These are phyloP conservation scores for Hyaloscypha finlandica DNA, from an alignment of 495 filamentous ascomycete genomes.

Conservation along the genomic window DNA sequence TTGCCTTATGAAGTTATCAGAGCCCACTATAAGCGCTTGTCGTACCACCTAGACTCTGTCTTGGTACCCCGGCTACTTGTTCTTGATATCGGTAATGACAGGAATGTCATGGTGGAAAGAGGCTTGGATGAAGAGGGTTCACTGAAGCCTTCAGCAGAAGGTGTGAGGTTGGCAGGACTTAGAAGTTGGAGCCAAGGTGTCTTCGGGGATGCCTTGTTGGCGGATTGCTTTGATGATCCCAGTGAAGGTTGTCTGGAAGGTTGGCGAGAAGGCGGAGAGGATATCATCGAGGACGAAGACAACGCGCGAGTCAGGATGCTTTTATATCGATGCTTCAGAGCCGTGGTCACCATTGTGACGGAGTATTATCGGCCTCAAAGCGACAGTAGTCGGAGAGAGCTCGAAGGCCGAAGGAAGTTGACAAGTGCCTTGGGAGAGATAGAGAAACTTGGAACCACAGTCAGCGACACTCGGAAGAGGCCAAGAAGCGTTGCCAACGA, in stretches of 20 bases:
- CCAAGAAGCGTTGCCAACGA: conserved; percentile 8
- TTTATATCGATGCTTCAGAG: conserved; percentile 52
- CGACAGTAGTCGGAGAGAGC: conserved; percentile 46
- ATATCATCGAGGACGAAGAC: conserved; percentile 41
- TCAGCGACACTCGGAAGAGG: conserved; percentile 29
- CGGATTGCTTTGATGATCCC: conserved; percentile 48
- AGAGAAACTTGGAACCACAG: conserved; percentile 34
- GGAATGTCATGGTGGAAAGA: conserved; percentile 59
- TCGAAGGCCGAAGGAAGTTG: conserved; percentile 46
- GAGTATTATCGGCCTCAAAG: conserved; percentile 50
- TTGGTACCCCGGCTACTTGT: conserved; percentile 57
- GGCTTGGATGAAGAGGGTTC: conserved; percentile 37
- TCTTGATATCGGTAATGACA: conserved; percentile 51
- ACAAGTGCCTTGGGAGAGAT: conserved; percentile 40
- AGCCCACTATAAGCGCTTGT: conserved; percentile 48
- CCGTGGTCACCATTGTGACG: conserved; percentile 44
- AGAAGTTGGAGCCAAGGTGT: conserved; percentile 53
- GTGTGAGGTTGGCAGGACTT: conserved; percentile 24
- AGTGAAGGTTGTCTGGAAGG: conserved; percentile 49
- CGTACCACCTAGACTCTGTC: conserved; percentile 56
- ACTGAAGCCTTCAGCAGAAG: background rate
- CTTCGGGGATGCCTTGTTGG: conserved; percentile 62
- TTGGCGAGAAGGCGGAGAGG: conserved; percentile 31
- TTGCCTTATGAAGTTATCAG: conserved; percentile 67
- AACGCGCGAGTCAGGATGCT: conserved; percentile 41